Evolutionary conservation across 768 basidiomycete species (phyloP).

Genomic region (Lactarius tabidus): DNA sequence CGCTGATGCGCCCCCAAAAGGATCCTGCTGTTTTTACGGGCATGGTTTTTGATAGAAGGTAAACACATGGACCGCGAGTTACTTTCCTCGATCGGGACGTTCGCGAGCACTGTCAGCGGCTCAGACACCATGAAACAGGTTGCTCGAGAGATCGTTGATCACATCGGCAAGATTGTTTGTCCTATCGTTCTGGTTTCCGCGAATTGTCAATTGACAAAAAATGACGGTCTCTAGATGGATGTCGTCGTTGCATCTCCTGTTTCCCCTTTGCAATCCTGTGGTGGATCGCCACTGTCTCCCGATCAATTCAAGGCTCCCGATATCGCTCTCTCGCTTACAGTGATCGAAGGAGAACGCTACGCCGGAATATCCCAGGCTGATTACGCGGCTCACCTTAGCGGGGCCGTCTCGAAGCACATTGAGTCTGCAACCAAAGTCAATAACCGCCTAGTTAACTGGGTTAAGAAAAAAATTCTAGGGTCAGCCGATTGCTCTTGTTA

Average conservation of each 20-base stretch:
- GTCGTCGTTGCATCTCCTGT: not conserved
- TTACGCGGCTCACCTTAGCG: slow-evolving; percentile 40
- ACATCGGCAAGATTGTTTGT: slow-evolving; percentile 18
- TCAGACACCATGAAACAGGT: slow-evolving; percentile 12
- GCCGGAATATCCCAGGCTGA: slow-evolving; percentile 38
- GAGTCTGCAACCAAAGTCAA: slow-evolving; percentile 36
- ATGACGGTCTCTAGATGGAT: slow-evolving; percentile 12
- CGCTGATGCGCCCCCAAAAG: slow-evolving; percentile 9
- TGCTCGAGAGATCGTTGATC: slow-evolving; percentile 6
- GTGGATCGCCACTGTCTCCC: slow-evolving; percentile 14
- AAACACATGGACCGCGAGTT: slow-evolving; percentile 28
- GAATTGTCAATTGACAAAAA: not conserved
- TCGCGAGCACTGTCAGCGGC: slow-evolving; percentile 8
- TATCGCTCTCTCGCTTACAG: slow-evolving; percentile 42
- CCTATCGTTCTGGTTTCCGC: not conserved
- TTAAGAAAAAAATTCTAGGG: slow-evolving; percentile 24
- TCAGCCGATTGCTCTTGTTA: slow-evolving; percentile 33
- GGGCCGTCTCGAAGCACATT: slow-evolving; percentile 33
- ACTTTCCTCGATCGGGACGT: slow-evolving; percentile 26
- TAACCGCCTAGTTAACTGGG: slow-evolving; percentile 35
- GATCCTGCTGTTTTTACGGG: slow-evolving; percentile 11
- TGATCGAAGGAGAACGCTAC: slow-evolving; percentile 44
- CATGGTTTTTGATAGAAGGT: slow-evolving; percentile 14
- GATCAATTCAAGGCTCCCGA: slow-evolving; percentile 38
- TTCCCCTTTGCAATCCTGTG: not conserved